These are phyloP conservation scores for Suillus sp. DNA, from an alignment of 768 basidiomycete species.

Conservation along the genomic window DNA sequence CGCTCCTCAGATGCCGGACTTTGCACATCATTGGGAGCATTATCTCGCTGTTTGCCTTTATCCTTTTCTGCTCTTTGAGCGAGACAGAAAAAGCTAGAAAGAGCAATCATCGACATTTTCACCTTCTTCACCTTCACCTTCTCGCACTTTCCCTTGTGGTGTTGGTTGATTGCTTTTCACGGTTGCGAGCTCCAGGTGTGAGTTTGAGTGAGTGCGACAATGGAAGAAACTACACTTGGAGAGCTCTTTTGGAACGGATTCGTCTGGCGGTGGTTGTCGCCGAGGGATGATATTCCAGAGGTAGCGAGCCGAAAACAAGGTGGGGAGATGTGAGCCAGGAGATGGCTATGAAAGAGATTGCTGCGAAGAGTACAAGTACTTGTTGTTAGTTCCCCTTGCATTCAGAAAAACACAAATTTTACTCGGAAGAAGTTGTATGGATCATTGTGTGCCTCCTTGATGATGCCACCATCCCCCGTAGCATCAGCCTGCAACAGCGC, in stretches of 20 bases:
- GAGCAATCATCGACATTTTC: neutral
- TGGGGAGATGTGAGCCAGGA: neutral
- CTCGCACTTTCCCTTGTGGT: neutral
- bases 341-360: neutral
- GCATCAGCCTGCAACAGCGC: neutral
- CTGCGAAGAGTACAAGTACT: neutral
- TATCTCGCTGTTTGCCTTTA: neutral
- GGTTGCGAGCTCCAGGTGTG: neutral
- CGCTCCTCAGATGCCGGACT: neutral
- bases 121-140: neutral
- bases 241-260: neutral
- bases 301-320: neutral
- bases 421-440: neutral
- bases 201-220: neutral
- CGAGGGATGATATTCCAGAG: neutral
- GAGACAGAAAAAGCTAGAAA: too few species aligned
- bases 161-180: neutral
- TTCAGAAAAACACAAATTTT: neutral
- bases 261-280: neutral
- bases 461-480: neutral
- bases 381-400: too few species aligned
- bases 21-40: neutral
- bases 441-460: neutral
- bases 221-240: neutral
- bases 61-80: too few species aligned